Evolutionary conservation across 305 asterid genomes (phyloP).

Genomic region (Fraxinus floribunda): DNA sequence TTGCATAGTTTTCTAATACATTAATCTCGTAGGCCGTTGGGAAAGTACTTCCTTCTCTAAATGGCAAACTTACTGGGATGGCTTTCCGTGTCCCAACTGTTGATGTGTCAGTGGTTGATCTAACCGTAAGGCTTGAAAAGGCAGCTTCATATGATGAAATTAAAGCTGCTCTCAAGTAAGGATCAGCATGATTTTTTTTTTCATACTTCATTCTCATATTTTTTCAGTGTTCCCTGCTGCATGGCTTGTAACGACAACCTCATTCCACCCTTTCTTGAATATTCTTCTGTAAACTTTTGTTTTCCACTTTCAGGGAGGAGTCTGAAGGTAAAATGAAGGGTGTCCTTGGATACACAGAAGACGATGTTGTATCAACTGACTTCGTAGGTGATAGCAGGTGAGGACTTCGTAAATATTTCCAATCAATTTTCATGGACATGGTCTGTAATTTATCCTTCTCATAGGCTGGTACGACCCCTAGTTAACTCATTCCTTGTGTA

Average conservation of each 20-base stretch:
- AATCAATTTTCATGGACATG: neutral
- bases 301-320: constrained; percentile 45
- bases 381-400: constrained; percentile 73
- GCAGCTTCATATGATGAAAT: constrained; percentile 52
- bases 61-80: constrained; percentile 55
- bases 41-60: constrained; percentile 51
- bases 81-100: constrained; percentile 59
- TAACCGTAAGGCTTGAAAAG: constrained; percentile 50
- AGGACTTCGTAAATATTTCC: neutral
- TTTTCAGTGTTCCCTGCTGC: neutral
- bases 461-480: neutral
- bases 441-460: neutral
- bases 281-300: neutral
- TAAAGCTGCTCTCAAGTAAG: constrained; percentile 53
- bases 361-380: constrained; percentile 78
- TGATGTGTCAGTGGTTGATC: constrained; percentile 56
- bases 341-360: constrained; percentile 79
- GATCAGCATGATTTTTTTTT: neutral
- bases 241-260: neutral
- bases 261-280: neutral
- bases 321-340: constrained; percentile 66
- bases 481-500: neutral
- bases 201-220: neutral
- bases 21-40: constrained; percentile 47
- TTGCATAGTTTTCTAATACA: neutral